Conservation (phyloP, 495 filamentous ascomycete species). For the Symbiotaphrina buchneri region DNA sequence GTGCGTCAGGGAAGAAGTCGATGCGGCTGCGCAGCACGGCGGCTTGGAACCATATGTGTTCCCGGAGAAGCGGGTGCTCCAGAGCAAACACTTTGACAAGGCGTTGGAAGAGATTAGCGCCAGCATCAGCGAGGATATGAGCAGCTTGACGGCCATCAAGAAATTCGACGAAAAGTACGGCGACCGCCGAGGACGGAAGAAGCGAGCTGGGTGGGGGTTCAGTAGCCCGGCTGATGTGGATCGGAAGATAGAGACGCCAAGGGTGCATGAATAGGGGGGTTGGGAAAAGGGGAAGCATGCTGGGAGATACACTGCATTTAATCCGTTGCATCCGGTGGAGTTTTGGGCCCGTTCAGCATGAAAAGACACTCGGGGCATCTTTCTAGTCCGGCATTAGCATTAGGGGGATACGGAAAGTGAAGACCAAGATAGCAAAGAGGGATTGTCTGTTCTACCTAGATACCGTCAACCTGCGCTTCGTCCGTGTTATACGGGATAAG, state of each 20-base stretch:
- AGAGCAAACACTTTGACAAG: conserved; percentile 50
- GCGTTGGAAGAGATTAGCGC: conserved; percentile 80
- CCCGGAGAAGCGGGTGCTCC: conserved; percentile 43
- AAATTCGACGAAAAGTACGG: conserved; percentile 97
- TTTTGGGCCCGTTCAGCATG: no score
- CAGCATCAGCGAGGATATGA: conserved; percentile 90
- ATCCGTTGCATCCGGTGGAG: no score
- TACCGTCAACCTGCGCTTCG: no score
- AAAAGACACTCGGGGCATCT: no score
- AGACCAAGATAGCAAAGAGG: background rate
- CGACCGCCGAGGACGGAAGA: conserved; percentile 52
- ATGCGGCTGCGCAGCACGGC: conserved; percentile 8
- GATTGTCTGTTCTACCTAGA: no score
- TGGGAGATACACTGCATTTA: no score
- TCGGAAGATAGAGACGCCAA: conserved; percentile 7
- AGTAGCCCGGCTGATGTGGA: conserved; percentile 20
- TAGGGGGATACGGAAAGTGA: background rate
- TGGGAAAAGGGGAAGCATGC: background rate
- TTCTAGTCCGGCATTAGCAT: no score
- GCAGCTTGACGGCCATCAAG: conserved; percentile 56
- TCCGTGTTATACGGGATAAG: background rate
- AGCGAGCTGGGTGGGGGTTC: conserved; percentile 45
- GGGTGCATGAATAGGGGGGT: conserved; percentile 1
- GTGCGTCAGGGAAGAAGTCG: conserved; percentile 56
- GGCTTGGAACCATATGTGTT: conserved; percentile 28